Conservation (phyloP, 164 flowering plant species). For the grape (Vitis vinifera) region ASM3070453v1 NC_081819.1:16486001-16486500, state of each 20-base stretch:
- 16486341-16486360: too few relatives aligned
- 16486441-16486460: constrained; percentile 29
- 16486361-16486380: too few relatives aligned
- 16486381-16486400: constrained; percentile 35
- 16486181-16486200: constrained; percentile 17
- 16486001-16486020: too few relatives aligned
- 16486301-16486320: too few relatives aligned
- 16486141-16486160: constrained; percentile 21
- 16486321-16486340: too few relatives aligned
- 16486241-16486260: constrained; percentile 12
- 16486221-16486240: constrained; percentile 9
- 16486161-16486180: constrained; percentile 23
- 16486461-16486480: constrained; percentile 29
- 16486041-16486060: constrained; percentile 25
- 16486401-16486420: constrained; percentile 12
- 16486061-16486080: constrained; percentile 22
- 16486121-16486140: constrained; percentile 20
- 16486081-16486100: constrained; percentile 10
- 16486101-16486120: constrained; percentile 22
- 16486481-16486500: constrained; percentile 30
- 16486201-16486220: constrained; percentile 19
- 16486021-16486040: constrained; percentile 25
- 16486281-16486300: background rate
- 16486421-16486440: constrained; percentile 17
- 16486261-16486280: constrained; percentile 11